phyloP scores from a whole-genome alignment of 2,329 filamentous ascomycete species.

The Metarhizium album region DNA sequence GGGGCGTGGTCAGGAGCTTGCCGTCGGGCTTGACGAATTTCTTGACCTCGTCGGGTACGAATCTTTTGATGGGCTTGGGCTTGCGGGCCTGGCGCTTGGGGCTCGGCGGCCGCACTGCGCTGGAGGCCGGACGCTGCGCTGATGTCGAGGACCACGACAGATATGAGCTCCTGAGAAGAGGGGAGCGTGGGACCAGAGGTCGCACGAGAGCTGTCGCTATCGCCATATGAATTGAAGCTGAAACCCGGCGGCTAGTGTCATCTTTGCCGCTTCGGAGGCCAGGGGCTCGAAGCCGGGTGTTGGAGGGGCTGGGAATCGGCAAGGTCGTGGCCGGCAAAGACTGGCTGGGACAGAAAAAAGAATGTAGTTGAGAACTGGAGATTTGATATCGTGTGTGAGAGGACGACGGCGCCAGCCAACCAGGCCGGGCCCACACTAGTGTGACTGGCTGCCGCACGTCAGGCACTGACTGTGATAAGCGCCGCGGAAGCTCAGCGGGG shows the following conservation, averaged over 20 bases:
- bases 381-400: neutral
- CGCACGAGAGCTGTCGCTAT: conserved; percentile 12
- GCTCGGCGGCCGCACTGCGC: neutral
- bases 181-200: neutral
- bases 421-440: neutral
- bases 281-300: too few relatives aligned
- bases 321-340: neutral
- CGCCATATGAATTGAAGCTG: conserved; percentile 13
- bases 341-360: neutral
- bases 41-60: conserved; percentile 12
- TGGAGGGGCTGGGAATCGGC: too few relatives aligned
- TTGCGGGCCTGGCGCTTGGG: neutral
- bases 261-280: conserved; percentile 6
- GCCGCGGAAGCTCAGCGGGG: neutral
- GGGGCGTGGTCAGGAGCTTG: conserved; percentile 18
- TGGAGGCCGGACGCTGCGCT: neutral
- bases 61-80: conserved; percentile 6
- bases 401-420: neutral
- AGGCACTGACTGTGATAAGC: neutral
- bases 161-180: neutral
- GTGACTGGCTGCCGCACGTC: neutral
- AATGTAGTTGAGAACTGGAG: neutral
- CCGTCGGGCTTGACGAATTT: conserved; percentile 14
- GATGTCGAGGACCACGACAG: neutral
- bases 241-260: conserved; percentile 5